Percentiles rank a stretch among this genome's conserved stretches.
Conservation (phyloP, 768 basidiomycete genomes). For the Erythrobasidium yunnanense region DNA sequence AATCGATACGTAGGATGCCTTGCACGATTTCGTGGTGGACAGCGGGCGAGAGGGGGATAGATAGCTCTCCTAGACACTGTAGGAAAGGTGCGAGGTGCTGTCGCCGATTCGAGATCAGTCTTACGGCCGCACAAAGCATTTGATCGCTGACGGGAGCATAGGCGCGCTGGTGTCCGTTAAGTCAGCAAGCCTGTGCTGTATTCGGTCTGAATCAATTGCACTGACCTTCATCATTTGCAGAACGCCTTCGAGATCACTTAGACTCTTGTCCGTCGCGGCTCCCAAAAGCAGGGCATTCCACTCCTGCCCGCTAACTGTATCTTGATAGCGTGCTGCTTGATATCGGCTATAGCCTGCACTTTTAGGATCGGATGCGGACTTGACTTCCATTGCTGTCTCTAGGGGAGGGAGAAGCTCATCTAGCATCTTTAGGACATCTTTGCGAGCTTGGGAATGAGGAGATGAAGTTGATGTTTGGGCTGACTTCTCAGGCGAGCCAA, state of each 20-base stretch:
- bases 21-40: conserved; percentile 39
- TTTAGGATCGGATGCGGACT: background rate
- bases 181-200: background rate
- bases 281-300: conserved; percentile 1
- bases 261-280: background rate
- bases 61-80: background rate
- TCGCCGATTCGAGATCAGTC: background rate
- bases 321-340: background rate
- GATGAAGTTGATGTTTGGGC: too few relatives aligned
- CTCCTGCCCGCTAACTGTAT: conserved; percentile 4
- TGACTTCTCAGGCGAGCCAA: too few relatives aligned
- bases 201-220: background rate
- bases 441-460: too few relatives aligned
- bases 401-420: background rate
- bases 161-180: background rate
- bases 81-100: background rate
- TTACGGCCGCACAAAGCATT: background rate
- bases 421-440: too few relatives aligned
- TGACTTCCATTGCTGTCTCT: background rate
- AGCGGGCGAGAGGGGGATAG: background rate
- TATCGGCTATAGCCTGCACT: background rate
- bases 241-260: background rate
- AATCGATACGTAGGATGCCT: background rate
- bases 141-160: background rate
- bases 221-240: conserved; percentile 12